Conservation (phyloP, 352 stramenopile genomes). For the Pythium vanterpoolii region DNA sequence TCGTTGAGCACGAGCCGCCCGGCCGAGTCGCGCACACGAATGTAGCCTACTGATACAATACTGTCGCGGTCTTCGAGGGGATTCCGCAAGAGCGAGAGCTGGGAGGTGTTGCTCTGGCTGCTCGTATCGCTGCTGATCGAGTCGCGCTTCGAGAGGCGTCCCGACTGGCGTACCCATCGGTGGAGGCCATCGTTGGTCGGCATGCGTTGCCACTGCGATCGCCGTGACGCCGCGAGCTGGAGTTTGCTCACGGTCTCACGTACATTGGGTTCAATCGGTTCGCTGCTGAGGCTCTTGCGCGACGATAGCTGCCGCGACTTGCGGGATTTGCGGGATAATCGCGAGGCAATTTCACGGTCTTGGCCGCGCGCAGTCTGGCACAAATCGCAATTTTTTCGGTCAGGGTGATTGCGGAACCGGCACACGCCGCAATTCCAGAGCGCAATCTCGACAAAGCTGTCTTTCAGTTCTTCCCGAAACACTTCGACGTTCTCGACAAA, state of each 20-base stretch:
- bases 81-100: conserved; percentile 21
- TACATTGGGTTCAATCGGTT: conserved; percentile 29
- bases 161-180: conserved; percentile 57
- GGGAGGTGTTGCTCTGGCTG: conserved; percentile 39
- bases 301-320: conserved; percentile 4
- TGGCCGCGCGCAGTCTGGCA: conserved; percentile 71
- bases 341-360: conserved; percentile 42
- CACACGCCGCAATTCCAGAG: conserved; percentile 87
- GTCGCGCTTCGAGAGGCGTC: conserved; percentile 30
- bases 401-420: conserved; percentile 87
- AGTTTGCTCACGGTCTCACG: conserved; percentile 59
- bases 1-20: conserved; percentile 76
- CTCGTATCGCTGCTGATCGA: conserved; percentile 54
- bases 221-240: conserved; percentile 64
- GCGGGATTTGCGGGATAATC: conserved; percentile 20
- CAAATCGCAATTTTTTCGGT: conserved; percentile 78
- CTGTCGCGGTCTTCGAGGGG: conserved; percentile 48
- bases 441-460: conserved; percentile 71
- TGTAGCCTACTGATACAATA: conserved; percentile 68
- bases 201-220: conserved; percentile 78
- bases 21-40: conserved; percentile 70
- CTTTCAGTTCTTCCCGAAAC: conserved; percentile 80
- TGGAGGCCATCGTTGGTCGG: conserved; percentile 68
- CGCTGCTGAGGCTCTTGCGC: conserved; percentile 27
- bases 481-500: conserved; percentile 58